Percentiles rank a stretch among this genome's conserved stretches.
phyloP scores from a whole-genome alignment of 1,139 yeast species.

The Meyerozyma carpophila region DNA sequence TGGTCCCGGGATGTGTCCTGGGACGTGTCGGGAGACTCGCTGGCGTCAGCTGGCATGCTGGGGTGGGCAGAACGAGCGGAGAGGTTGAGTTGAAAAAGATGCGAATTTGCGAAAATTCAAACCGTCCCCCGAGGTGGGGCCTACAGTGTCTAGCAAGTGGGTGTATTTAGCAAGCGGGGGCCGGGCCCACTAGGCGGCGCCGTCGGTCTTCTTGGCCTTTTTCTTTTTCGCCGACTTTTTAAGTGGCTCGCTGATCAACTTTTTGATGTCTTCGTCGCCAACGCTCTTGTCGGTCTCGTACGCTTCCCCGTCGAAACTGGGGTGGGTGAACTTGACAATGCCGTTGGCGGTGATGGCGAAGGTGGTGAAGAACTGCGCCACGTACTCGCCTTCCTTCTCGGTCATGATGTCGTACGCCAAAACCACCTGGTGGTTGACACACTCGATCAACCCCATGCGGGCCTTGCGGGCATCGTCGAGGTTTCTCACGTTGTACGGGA shows the following conservation, averaged over 20 bases:
- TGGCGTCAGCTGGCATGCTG: background rate
- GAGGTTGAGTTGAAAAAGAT: background rate
- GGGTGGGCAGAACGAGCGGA: background rate
- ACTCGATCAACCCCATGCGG: slow-evolving; percentile 73
- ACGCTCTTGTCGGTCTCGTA: slow-evolving; percentile 58
- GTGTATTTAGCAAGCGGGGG: background rate
- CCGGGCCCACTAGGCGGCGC: background rate
- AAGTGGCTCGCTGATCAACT: slow-evolving; percentile 50
- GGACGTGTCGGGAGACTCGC: background rate
- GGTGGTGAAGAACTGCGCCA: slow-evolving; percentile 75
- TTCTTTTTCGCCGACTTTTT: slow-evolving; percentile 48
- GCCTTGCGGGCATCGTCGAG: slow-evolving; percentile 68
- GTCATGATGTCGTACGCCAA: slow-evolving; percentile 65
- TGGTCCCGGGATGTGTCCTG: background rate
- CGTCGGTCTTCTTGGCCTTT: slow-evolving; percentile 30
- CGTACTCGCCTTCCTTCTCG: slow-evolving; percentile 63
- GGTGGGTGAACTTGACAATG: slow-evolving; percentile 60
- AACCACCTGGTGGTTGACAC: slow-evolving; percentile 63
- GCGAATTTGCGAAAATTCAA: background rate
- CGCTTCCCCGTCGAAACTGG: slow-evolving; percentile 44
- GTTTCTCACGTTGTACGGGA: slow-evolving; percentile 67
- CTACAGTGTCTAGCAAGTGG: background rate
- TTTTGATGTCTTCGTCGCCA: slow-evolving; percentile 46
- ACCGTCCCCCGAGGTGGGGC: background rate
- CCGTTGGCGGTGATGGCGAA: slow-evolving; percentile 75